Evolutionary conservation across 2,329 filamentous ascomycete genomes (phyloP).

Genomic region (Fusarium oxysporum): DNA sequence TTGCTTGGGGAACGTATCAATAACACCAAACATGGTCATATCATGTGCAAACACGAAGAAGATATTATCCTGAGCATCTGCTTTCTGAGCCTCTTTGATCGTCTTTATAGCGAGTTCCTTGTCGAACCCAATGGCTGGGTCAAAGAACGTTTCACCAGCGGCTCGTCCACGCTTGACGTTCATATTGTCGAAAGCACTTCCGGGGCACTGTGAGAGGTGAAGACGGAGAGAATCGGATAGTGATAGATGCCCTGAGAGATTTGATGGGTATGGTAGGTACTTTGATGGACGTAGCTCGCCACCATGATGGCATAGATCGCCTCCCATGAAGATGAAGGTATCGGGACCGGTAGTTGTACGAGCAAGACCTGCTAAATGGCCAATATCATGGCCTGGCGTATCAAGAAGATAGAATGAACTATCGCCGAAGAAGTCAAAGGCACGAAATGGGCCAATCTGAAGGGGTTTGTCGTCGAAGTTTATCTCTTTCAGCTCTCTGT

Average conservation of each 20-base stretch:
- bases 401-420: slow-evolving; percentile 33
- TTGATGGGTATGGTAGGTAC: not conserved
- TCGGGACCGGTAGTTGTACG: slow-evolving; percentile 3
- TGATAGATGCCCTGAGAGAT: not conserved
- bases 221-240: slow-evolving; percentile 5
- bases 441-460: slow-evolving; percentile 14
- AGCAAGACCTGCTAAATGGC: slow-evolving; percentile 20
- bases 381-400: slow-evolving; percentile 20
- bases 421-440: slow-evolving; percentile 28
- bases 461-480: not conserved
- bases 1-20: slow-evolving; percentile 2
- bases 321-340: slow-evolving; percentile 21
- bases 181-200: not conserved
- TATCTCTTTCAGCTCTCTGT: slow-evolving; percentile 16
- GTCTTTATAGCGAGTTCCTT: not conserved
- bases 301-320: slow-evolving; percentile 15
- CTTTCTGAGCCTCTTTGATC: slow-evolving; percentile 6
- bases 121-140: not conserved
- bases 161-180: slow-evolving; percentile 3
- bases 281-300: slow-evolving; percentile 15
- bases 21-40: not conserved
- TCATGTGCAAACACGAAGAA: slow-evolving; percentile 18
- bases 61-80: slow-evolving; percentile 9
- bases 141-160: not conserved
- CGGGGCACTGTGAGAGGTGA: slow-evolving; percentile 5